phyloP scores from a whole-genome alignment of 805 yeast species.

The Yarrowia sp. region DNA sequence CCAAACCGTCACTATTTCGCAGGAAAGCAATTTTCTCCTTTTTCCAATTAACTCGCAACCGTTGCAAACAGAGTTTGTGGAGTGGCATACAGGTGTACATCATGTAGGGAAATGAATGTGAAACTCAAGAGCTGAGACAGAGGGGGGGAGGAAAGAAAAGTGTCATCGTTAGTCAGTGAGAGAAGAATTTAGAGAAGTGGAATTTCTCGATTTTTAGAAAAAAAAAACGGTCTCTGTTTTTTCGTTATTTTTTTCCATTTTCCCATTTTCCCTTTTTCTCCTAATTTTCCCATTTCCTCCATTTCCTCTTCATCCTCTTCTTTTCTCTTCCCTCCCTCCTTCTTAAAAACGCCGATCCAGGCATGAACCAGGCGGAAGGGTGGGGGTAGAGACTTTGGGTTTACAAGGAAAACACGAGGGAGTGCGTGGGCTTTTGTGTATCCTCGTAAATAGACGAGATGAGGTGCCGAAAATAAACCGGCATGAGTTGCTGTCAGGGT shows the following conservation, averaged over 20 bases:
- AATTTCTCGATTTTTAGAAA: too few species aligned
- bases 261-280: background rate
- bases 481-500: too few species aligned
- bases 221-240: too few species aligned
- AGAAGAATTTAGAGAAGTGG: too few species aligned
- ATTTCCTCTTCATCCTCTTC: too few species aligned
- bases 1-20: too few species aligned
- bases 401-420: background rate
- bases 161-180: too few species aligned
- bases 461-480: too few species aligned
- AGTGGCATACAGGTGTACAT: slow-evolving; percentile 26
- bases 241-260: too few species aligned
- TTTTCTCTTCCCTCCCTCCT: background rate
- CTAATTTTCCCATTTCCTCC: background rate
- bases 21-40: background rate
- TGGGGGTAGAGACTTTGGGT: background rate
- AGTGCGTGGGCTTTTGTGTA: background rate
- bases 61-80: slow-evolving; percentile 18
- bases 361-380: slow-evolving; percentile 6
- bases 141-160: background rate
- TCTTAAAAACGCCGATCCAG: background rate
- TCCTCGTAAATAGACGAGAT: too few species aligned
- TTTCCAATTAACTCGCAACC: slow-evolving; percentile 1
- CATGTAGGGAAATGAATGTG: slow-evolving; percentile 24
- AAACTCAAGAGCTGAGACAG: slow-evolving; percentile 10